Evolutionary conservation across 495 filamentous ascomycete genomes (phyloP).

Genomic region (Neurospora sp.): DNA sequence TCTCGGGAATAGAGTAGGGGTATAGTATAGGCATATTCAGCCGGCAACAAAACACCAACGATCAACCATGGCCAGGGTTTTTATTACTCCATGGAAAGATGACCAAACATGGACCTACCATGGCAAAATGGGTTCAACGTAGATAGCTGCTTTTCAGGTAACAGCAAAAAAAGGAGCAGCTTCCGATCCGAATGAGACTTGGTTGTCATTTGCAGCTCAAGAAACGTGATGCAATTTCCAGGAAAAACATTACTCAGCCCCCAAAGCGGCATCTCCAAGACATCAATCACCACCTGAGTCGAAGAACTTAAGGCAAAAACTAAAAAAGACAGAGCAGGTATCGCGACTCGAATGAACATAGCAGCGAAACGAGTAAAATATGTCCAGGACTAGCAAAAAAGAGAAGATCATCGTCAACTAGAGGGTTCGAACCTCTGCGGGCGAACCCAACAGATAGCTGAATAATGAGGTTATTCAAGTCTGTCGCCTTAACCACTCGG

Average conservation of each 20-base stretch:
- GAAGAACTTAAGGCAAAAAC: background rate
- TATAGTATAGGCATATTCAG: too few relatives aligned
- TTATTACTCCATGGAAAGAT: too few relatives aligned
- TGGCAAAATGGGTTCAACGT: too few relatives aligned
- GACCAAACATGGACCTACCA: too few relatives aligned
- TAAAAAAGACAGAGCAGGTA: background rate
- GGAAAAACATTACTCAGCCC: background rate
- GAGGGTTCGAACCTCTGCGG: background rate
- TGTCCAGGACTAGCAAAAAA: background rate
- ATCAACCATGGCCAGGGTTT: too few relatives aligned
- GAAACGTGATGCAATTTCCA: background rate
- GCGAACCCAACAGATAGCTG: background rate
- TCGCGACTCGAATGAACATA: too few relatives aligned
- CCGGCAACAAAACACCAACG: too few relatives aligned
- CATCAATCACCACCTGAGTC: background rate
- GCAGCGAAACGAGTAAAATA: too few relatives aligned
- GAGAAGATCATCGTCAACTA: background rate
- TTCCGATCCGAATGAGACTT: background rate
- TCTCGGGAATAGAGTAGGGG: too few relatives aligned
- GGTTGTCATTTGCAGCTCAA: background rate
- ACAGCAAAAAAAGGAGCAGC: too few relatives aligned
- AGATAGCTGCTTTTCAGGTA: too few relatives aligned
- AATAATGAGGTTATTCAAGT: background rate
- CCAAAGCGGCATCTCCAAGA: background rate
- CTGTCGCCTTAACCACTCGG: background rate